Base-by-base conservation (phyloP, 176 grass and related monocot genomes). In the Saccharum spontaneum region DNA sequence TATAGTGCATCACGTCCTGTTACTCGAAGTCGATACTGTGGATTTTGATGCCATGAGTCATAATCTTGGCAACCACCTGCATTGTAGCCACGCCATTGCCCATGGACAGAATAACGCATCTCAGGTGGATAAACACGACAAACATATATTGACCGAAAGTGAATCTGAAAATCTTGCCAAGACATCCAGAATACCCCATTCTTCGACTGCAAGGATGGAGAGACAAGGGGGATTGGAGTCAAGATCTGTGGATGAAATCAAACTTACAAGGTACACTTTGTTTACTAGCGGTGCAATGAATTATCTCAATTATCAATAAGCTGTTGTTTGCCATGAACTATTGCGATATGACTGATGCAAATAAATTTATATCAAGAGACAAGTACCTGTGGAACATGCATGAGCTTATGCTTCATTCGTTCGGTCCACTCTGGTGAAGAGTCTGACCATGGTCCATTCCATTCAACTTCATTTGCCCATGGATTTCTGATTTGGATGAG, bases 111-210 rank as follows among this genome's bases (percentile, higher is more conserved):
- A 41, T 96, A 96, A 11, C 94, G 90, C 93, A 99, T 99, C 71
- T 99, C 97, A 11, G 91, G 82, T 67, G 93, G 97, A 82, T 99
- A 99, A 78, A 99, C 94, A 81, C 97, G 97, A 17, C 97, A 99
- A 67, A 96, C 86, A 88, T 96, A 99, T 92, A 99, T 99, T 67
- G 97, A 99, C 41, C 97, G 88, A 76, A 99, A 99, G 74, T 99
- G 97, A 60, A 99, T 99, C 81, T 99, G 97, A 81, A 99, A 99
- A 73, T 99, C 97, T 96, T 99, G 97, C 97, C 97, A 99, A 75
- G 93, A 99, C 97, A 99, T 99, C 97, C 97, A 99, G 85, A 99
- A 99, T 80, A 99, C 91, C 62, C 97, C 97, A 87, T 99, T 91
- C 88, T 99, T 94, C 3, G 97, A 94, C 93, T 99, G 84, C 83